These are phyloP conservation scores for Trichoderma harzianum DNA, from an alignment of 2,329 filamentous ascomycete genomes.

Conservation along the genomic window DNA sequence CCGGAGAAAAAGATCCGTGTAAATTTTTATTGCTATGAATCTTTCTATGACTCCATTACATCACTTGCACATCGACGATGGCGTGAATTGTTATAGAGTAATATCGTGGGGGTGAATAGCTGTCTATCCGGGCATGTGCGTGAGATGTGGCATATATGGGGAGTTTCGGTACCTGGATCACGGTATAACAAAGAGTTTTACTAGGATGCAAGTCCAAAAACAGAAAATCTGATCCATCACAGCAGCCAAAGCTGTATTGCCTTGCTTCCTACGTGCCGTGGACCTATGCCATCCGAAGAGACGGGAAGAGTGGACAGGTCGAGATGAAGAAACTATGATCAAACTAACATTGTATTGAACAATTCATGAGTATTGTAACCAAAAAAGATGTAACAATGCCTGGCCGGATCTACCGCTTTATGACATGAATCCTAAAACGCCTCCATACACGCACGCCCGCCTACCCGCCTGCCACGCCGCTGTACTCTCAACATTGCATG, in stretches of 20 bases:
- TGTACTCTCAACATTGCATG: background rate
- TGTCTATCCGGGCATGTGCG: background rate
- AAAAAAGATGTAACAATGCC: background rate
- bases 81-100: background rate
- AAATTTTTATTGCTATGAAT: background rate
- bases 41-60: rapidly evolving
- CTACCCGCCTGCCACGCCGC: background rate
- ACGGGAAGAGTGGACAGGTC: rapidly evolving
- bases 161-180: background rate
- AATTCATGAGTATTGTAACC: background rate
- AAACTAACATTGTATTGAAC: background rate
- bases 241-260: background rate
- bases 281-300: rapidly evolving
- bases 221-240: background rate
- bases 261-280: background rate
- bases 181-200: background rate
- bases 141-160: background rate
- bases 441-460: background rate
- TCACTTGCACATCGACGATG: background rate
- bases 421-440: conserved; percentile 16
- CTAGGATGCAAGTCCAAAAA: rapidly evolving
- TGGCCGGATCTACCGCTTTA: conserved; percentile 9
- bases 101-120: background rate
- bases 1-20: background rate
- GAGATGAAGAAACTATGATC: background rate